Evolutionary conservation across 192 early-diverging fungal species (phyloP), one percentile per base, ranked within the genome.

Genomic region (Umbelopsis sp.): DNA sequence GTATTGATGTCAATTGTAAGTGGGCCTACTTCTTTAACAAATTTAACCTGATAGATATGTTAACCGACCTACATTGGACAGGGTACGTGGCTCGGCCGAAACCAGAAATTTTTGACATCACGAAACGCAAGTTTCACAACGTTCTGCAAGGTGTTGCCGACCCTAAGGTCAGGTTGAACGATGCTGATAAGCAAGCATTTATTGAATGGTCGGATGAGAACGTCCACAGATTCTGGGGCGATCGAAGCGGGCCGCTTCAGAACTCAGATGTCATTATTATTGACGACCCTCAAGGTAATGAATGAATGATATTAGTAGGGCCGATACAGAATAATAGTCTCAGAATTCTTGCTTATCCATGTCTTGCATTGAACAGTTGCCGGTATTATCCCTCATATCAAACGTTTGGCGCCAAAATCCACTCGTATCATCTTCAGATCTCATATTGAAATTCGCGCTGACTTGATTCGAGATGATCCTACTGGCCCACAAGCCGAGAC

Each of bases 121-220:
- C 93, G 50, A 95, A 94, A 79, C 82, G 91, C 72, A 93, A 93
- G 75, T 93, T 94, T 74, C 93, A 95, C 79, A 95, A 95, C 71
- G 89, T 94, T 11, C 80, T 94, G 55, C 93, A 95, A 81, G 92
- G 93, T 64, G 92, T 95, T 20, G 85, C 88, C n/a, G 25, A 68
- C 52, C 71, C 69, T 7, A 71, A 78, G 23, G 71, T 77, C 10
- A 35, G 68, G 1, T 67, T 91, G 33, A 89, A 85, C 3, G 82
- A 88, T 47, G 83, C 88, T 7, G 92, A 95, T 66, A 93, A 91
- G 72, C 67, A 86, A 53, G 64, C 81, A 23, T 87, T 88, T 70
- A 67, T 80, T 30, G 80, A 82, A 47, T 92, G 87, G 87, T 88
- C 88, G 49, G 78, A 86, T 68, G 76, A 86, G 49, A 93, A 93